Evolutionary conservation across 768 basidiomycete species (phyloP).

Genomic region (Kwoniella shandongensis): DNA sequence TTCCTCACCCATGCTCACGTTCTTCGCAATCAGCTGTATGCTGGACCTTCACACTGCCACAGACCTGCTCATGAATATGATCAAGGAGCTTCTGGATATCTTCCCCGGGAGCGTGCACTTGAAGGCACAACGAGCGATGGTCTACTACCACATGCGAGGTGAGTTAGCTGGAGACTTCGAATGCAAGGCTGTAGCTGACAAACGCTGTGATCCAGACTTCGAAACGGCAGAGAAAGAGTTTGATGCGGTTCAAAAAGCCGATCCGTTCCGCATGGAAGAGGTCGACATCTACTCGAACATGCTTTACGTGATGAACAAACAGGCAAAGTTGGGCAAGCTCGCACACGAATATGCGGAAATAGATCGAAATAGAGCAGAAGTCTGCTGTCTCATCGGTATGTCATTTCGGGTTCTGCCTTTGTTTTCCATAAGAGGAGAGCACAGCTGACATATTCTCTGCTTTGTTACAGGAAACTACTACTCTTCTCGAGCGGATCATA

Average conservation of each 20-base stretch:
- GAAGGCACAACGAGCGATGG: constrained; percentile 79
- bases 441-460: constrained; percentile 5
- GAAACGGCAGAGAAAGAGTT: constrained; percentile 81
- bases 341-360: constrained; percentile 86
- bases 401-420: constrained; percentile 5
- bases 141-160: constrained; percentile 90
- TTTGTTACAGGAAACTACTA: constrained; percentile 82
- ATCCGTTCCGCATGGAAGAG: constrained; percentile 89
- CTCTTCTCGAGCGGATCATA: constrained; percentile 87
- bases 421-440: too few relatives aligned
- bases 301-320: constrained; percentile 88
- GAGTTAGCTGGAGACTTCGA: constrained; percentile 35
- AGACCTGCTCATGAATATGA: constrained; percentile 76
- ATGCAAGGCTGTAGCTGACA: too few relatives aligned
- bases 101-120: constrained; percentile 84
- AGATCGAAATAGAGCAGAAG: constrained; percentile 91
- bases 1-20: constrained; percentile 61
- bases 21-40: constrained; percentile 85
- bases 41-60: constrained; percentile 86
- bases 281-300: constrained; percentile 97
- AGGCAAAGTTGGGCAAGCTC: constrained; percentile 79
- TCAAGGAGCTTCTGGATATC: constrained; percentile 74
- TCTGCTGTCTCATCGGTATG: constrained; percentile 91
- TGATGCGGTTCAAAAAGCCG: constrained; percentile 71
- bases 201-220: constrained; percentile 72